Percentiles rank a stretch among this genome's conserved stretches.
Evolutionary conservation across 768 basidiomycete genomes (phyloP).

Genomic region (Mycena crocata): DNA sequence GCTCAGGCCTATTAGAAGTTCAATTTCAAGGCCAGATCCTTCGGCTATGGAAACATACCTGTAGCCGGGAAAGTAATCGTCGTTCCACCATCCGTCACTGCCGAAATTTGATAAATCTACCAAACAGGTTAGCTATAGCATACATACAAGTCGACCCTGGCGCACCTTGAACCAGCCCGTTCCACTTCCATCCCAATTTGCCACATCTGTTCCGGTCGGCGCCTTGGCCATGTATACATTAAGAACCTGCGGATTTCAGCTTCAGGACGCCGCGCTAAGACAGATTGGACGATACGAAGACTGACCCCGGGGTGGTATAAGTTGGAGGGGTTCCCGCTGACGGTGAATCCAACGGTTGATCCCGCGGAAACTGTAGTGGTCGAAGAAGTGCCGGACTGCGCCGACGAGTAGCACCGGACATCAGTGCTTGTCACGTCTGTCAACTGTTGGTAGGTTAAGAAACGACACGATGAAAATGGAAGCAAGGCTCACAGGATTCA

Average conservation of each 20-base stretch:
- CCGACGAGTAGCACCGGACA: slow-evolving; percentile 24
- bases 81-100: slow-evolving; percentile 46
- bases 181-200: slow-evolving; percentile 23
- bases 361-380: slow-evolving; percentile 20
- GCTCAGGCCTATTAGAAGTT: slow-evolving; percentile 13
- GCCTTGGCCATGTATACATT: slow-evolving; percentile 30
- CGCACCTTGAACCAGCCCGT: slow-evolving; percentile 49
- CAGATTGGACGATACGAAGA: not conserved
- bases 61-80: slow-evolving; percentile 44
- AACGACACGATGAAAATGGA: not conserved
- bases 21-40: not conserved
- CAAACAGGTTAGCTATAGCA: not conserved
- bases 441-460: not conserved
- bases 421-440: slow-evolving; percentile 23
- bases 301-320: slow-evolving; percentile 22
- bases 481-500: slow-evolving; percentile 11
- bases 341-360: slow-evolving; percentile 23
- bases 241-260: slow-evolving; percentile 6
- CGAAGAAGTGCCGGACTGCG: slow-evolving; percentile 17
- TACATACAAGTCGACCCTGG: not conserved
- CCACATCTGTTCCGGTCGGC: slow-evolving; percentile 22
- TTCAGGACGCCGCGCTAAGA: not conserved
- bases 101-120: slow-evolving; percentile 43
- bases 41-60: slow-evolving; percentile 21
- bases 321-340: slow-evolving; percentile 21